Evolutionary conservation across 352 stramenopile genomes (phyloP), one percentile per base, ranked within the genome.

Genomic region (Hyaloperonospora brassicae): DNA sequence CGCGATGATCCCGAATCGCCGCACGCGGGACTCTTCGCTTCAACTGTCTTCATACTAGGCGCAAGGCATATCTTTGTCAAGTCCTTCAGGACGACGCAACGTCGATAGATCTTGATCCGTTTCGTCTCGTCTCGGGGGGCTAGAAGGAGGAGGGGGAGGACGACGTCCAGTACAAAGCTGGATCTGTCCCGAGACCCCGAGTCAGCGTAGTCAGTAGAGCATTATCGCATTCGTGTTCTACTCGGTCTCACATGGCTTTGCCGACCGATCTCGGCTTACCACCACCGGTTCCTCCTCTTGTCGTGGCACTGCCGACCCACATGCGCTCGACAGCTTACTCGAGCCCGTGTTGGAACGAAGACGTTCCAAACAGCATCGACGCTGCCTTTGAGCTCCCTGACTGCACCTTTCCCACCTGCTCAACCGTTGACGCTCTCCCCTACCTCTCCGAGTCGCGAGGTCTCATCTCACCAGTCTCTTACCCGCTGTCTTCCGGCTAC

Each of bases 291-390:
- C 48, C 50, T n/a, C 48, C 50, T 14, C 64, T 64, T 47, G 47
- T 46, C 27, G 8, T 8, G 10, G 8, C 46, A 17, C 17, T 17
- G 21, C 17, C 49, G 8, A 45, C 9, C 35, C 17, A 13, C 14
- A 21, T 46, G 27, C 27, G 27, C 27, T 34, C 27, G 7, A 46
- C 27, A 50, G 21, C 38, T 2, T 17, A 13, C 40, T 38, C 25
- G 42, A 54, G 39, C 34, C 50, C 53, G 44, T 67, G 36, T 13
- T 70, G 59, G 62, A 59, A 70, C 31, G 62, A 70, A 43, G 57
- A 67, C 11, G 39, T 70, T 39, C 27, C 41, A 31, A 57, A 14
- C 34, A 55, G 8, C 43, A 22, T 23, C 14, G 39, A 17, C 22
- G 41, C 25, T 40, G 17, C 40, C 6, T 55, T 57, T 27, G 58